Evolutionary conservation across 768 basidiomycete genomes (phyloP), one percentile per base, ranked within the genome.

Genomic region (Xerocomellus intermedius): DNA sequence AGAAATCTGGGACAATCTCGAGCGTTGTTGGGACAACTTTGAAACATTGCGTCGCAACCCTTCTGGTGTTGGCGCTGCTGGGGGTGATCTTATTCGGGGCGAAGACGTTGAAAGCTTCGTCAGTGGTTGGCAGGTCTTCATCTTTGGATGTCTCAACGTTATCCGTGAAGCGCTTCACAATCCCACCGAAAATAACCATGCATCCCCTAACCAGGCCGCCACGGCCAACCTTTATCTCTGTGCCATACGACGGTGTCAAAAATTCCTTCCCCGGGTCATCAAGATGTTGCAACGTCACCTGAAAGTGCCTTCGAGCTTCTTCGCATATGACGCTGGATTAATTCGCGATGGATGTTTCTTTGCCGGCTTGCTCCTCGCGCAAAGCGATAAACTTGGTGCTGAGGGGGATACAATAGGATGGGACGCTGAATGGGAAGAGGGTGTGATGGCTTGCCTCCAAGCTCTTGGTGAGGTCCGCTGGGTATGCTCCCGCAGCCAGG

Each of bases 311-410:
- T 67, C 71, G 2, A 74, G 71, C 13, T 82, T 96, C 61, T 93
- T 97, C 66, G 79, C 79, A 62, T 95, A 87, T 78, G 94, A 98
- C 67, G 83, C 92, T 1, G 87, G 88, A 19, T 78, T 95, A 5
- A 84, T 94, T 50, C 82, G 90, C 19, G 94, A 96, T 63, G 94
- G 94, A 4, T 91, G 88, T 64, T 96, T 88, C 78, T 95, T 88
- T 63, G 90, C 91, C 4, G 92, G 85, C 2, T 82, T 87, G 57
- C 73, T 94, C 37, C 79, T 91, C 7, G 89, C 89, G 0, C 84
- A 81, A 54, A 68, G 73, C 8, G 83, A 80, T 21, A 68, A 76
- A 30, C 56, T 74, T 24, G 61, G 53, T 28, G 42, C 55, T 1
- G 62, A 71, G 14, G 52, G 50, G 7, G 62, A 59, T 33, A 48